Conservation (phyloP, 495 filamentous ascomycete genomes). For the Podospora tetraspora region DNA sequence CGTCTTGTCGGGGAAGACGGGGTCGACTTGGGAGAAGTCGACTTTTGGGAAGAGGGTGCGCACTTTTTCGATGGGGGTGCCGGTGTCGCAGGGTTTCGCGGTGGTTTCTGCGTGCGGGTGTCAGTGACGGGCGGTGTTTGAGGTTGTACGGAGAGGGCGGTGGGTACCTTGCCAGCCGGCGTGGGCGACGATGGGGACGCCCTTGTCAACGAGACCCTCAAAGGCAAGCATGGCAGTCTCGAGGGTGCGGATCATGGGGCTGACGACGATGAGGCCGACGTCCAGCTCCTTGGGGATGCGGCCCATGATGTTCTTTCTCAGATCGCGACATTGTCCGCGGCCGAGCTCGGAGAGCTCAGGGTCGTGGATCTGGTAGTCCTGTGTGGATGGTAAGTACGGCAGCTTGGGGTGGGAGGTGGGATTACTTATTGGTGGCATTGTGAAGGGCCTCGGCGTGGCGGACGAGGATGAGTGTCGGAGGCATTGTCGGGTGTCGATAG, state of each 20-base stretch:
- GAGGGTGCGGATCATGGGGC: slow-evolving; percentile 54
- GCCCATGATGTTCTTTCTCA: slow-evolving; percentile 42
- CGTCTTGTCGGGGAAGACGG: slow-evolving; percentile 52
- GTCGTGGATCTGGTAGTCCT: slow-evolving; percentile 48
- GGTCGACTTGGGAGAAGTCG: slow-evolving; percentile 50
- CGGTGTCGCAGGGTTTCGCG: slow-evolving; percentile 53
- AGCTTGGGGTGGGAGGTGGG: neutral
- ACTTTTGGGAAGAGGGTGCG: slow-evolving; percentile 45
- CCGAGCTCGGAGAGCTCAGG: slow-evolving; percentile 53
- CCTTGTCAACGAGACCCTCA: slow-evolving; percentile 47
- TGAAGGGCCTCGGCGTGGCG: slow-evolving; percentile 55
- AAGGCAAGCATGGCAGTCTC: slow-evolving; percentile 51
- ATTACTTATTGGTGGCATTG: slow-evolving; percentile 42
- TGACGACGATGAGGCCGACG: slow-evolving; percentile 52
- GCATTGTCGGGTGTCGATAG: slow-evolving; percentile 34
- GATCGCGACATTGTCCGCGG: slow-evolving; percentile 43
- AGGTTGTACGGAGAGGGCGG: neutral
- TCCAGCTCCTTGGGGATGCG: slow-evolving; percentile 43
- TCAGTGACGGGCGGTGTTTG: neutral
- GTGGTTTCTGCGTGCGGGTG: slow-evolving; percentile 44
- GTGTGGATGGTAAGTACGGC: slow-evolving; percentile 32
- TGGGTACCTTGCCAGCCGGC: slow-evolving; percentile 48
- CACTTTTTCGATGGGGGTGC: slow-evolving; percentile 40
- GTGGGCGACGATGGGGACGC: slow-evolving; percentile 48
- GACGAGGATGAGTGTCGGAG: slow-evolving; percentile 55